These are phyloP conservation scores for Lachnellula subtilissima DNA, from an alignment of 2,329 filamentous ascomycete species.

Conservation along the genomic window DNA sequence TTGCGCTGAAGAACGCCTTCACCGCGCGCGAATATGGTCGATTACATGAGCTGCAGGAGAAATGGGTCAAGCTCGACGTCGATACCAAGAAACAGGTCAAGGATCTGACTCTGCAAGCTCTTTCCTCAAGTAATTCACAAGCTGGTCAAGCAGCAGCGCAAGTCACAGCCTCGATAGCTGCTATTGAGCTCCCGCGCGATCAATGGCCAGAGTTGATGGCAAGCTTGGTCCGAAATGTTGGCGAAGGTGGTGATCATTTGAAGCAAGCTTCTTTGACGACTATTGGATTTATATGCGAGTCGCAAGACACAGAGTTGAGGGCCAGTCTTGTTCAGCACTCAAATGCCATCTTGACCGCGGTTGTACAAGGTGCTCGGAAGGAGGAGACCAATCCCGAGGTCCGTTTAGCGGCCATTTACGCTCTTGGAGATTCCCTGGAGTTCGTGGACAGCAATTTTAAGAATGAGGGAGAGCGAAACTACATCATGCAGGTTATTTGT, in stretches of 20 bases:
- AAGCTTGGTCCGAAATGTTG: conserved; percentile 86
- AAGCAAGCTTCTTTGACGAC: conserved; percentile 93
- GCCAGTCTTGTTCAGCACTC: conserved; percentile 79
- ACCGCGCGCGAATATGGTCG: conserved; percentile 84
- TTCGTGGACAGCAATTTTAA: conserved; percentile 99
- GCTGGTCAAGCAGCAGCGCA: conserved; percentile 88
- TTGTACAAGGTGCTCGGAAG: conserved; percentile 94
- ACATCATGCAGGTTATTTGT: conserved; percentile 99
- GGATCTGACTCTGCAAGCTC: conserved; percentile 81
- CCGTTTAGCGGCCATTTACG: conserved; percentile 85
- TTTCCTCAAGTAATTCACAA: conserved; percentile 72
- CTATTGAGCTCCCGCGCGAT: conserved; percentile 87
- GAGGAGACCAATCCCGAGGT: conserved; percentile 92
- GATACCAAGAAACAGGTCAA: conserved; percentile 86
- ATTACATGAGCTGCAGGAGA: conserved; percentile 83
- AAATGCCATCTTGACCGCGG: conserved; percentile 95
- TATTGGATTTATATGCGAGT: conserved; percentile 99
- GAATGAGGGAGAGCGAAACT: conserved; percentile 97
- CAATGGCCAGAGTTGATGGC: conserved; percentile 94
- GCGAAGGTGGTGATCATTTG: conserved; percentile 76
- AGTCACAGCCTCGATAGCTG: conserved; percentile 90
- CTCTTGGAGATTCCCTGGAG: conserved; percentile 92
- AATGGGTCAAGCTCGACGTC: conserved; percentile 83
- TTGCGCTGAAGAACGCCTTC: conserved; percentile 98
- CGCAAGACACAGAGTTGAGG: conserved; percentile 81